Base-by-base conservation (phyloP, 2,329 filamentous ascomycete genomes). In the Trichothecium roseum region DNA sequence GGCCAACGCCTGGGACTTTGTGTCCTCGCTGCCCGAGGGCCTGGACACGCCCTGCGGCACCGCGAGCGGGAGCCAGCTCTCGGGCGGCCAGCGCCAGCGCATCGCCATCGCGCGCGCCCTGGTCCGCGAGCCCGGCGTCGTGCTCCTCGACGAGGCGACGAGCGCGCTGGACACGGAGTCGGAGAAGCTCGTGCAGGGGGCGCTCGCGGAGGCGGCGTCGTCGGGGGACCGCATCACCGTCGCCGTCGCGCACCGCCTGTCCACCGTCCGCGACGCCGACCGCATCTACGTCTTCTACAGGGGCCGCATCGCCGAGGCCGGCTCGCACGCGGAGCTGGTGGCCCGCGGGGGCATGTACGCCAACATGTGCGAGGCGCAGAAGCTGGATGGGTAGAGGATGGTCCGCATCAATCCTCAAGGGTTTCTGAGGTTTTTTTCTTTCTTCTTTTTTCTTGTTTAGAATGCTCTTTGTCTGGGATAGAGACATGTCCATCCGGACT, bases 151-250 rank as follows among this genome's bases (percentile, higher is more conserved):
- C 53, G 89, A 96, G 66, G 82, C 88, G 12, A 39, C 37, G 18
- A 39, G 37, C 18, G 37, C 37, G 9, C 28, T 39, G 8, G 37
- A 39, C 20, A 87, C 89, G n/a, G 88, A 94, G 57, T 91, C 83
- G 1, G 88, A 96, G 57, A 94, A 86, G 1, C 72, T 94, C 2
- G 88, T 96, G 40, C 94, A 96, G 56, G 76, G 81, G 45, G 88
- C 88, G 2, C 68, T 96, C 3, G 74, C 74, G 5, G 77, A 74
- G 45, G 76, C 75, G 27, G 70, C 94, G 28, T 31, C 27, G 18
- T 24, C 24, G n/a, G 27, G 28, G 20, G 27, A 22, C 12, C 91
- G 88, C 56, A 95, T 88, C 0, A 95, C 88, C 3, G 94, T 96
- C 53, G 89, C 84, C 30, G 94, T 96, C 47, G 88, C 88, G 1